These are phyloP conservation scores for Kazachstania taianensis DNA, from an alignment of 805 yeast genomes.

Conservation along the genomic window DNA sequence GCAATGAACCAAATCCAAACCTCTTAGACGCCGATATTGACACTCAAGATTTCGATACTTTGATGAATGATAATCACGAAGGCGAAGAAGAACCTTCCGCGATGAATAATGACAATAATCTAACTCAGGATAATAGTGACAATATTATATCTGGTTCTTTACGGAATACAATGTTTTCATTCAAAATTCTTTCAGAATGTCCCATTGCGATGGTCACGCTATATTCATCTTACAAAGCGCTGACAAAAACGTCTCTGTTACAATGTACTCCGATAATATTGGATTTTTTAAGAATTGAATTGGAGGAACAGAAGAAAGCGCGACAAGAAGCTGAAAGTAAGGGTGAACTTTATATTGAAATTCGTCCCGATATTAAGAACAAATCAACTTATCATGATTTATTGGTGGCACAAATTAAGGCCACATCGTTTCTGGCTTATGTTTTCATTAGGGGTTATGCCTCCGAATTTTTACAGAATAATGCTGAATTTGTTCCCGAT, in stretches of 20 bases:
- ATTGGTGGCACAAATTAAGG: constrained; percentile 87
- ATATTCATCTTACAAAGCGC: constrained; percentile 73
- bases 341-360: constrained; percentile 54
- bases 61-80: background rate
- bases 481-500: constrained; percentile 67
- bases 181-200: constrained; percentile 89
- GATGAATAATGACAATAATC: background rate
- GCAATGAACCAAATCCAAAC: background rate
- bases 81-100: background rate
- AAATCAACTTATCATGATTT: constrained; percentile 80
- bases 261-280: constrained; percentile 75
- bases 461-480: constrained; percentile 45
- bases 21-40: constrained; percentile 1
- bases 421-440: constrained; percentile 90
- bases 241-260: constrained; percentile 63
- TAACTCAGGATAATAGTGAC: background rate
- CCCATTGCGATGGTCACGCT: constrained; percentile 94
- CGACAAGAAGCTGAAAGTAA: constrained; percentile 45
- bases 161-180: constrained; percentile 64
- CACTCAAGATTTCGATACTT: background rate
- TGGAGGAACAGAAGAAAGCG: constrained; percentile 66
- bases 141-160: constrained; percentile 33
- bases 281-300: constrained; percentile 63
- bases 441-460: constrained; percentile 80
- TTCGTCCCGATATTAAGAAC: constrained; percentile 66